phyloP scores from a whole-genome alignment of 257 asterid species.

The Ballota nigra region DNA sequence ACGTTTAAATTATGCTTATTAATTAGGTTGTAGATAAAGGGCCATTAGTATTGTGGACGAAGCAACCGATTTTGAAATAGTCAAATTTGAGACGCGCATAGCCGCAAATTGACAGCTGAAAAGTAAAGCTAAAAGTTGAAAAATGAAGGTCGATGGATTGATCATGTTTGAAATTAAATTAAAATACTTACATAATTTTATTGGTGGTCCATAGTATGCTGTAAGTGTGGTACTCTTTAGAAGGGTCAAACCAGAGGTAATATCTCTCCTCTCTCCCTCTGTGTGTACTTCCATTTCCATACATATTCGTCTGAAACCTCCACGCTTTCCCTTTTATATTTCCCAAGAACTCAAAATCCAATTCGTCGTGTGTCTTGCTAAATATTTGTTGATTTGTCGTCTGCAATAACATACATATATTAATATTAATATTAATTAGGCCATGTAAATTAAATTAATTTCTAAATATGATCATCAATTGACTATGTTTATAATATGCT shows the following conservation, averaged over 20 bases:
- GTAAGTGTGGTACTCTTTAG: slow-evolving; percentile 68
- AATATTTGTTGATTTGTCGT: slow-evolving; percentile 78
- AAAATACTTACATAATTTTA: slow-evolving; percentile 61
- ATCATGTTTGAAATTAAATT: background rate
- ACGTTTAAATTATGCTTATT: too few species aligned
- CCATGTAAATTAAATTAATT: background rate
- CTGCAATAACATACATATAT: slow-evolving; percentile 42
- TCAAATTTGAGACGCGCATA: slow-evolving; percentile 33
- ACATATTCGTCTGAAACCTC: slow-evolving; percentile 95
- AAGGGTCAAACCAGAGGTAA: slow-evolving; percentile 80
- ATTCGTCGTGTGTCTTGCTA: slow-evolving; percentile 68
- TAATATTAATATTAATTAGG: too few species aligned
- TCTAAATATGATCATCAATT: background rate
- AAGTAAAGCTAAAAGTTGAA: slow-evolving; percentile 8
- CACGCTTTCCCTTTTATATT: slow-evolving; percentile 80
- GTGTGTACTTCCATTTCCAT: slow-evolving; percentile 88
- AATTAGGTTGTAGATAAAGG: too few species aligned
- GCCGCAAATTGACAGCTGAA: slow-evolving; percentile 37
- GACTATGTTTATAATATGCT: background rate
- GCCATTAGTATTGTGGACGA: slow-evolving; percentile 1
- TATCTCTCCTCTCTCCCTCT: slow-evolving; percentile 97
- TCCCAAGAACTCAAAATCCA: slow-evolving; percentile 92
- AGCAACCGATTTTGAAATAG: slow-evolving; percentile 43
- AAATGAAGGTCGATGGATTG: background rate
- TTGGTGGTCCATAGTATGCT: slow-evolving; percentile 82